Conservation (phyloP, 202 grass and related monocot genomes). For the Cymbopogon flexuosus region DNA sequence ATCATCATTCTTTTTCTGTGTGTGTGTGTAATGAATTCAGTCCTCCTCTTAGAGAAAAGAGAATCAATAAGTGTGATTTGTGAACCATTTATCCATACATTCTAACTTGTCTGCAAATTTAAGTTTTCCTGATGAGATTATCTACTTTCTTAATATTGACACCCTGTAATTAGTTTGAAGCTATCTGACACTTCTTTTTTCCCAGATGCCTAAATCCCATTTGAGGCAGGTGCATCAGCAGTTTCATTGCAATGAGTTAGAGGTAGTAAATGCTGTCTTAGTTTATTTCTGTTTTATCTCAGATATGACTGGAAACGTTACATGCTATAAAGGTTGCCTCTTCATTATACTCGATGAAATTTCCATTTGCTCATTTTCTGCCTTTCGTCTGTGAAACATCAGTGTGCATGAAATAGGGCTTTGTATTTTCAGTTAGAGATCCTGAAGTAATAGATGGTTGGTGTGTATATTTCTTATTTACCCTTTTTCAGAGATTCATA, state of each 20-base stretch:
- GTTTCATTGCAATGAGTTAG: conserved; percentile 65
- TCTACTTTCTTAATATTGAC: neutral
- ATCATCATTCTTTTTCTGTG: neutral
- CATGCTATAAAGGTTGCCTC: neutral
- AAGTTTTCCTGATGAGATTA: neutral
- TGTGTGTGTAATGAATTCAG: neutral
- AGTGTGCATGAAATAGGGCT: neutral
- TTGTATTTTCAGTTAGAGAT: conserved; percentile 12
- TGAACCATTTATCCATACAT: conserved; percentile 1
- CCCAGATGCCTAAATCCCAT: conserved; percentile 74
- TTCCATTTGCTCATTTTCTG: neutral
- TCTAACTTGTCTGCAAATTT: conserved; percentile 1
- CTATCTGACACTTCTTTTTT: conserved; percentile 30
- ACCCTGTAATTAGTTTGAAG: neutral
- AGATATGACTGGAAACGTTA: neutral
- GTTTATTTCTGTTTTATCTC: conserved; percentile 3
- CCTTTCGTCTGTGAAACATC: neutral
- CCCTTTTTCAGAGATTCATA: neutral
- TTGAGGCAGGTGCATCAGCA: conserved; percentile 78
- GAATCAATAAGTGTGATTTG: neutral
- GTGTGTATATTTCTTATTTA: neutral
- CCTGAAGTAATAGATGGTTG: neutral
- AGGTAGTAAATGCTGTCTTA: conserved; percentile 48
- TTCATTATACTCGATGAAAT: neutral
- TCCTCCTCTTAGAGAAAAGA: neutral